phyloP scores from a whole-genome alignment of 192 early-diverging fungal species.

The Podila epicladia region DNA sequence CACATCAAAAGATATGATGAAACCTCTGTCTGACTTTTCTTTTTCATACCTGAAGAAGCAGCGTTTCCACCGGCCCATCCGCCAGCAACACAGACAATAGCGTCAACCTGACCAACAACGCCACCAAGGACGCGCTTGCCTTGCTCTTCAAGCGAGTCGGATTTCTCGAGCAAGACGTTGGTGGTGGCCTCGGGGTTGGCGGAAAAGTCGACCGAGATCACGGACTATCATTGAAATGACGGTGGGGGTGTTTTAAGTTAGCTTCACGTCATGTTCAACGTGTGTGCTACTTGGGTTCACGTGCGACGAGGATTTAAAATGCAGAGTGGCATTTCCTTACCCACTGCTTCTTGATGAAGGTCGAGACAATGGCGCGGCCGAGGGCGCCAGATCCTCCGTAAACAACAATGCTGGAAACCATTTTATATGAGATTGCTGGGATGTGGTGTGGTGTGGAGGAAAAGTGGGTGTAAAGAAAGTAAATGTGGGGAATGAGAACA shows the following conservation, averaged over 20 bases:
- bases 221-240: slow-evolving; percentile 53
- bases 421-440: slow-evolving; percentile 8
- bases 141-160: slow-evolving; percentile 64
- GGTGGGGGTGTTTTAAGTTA: background rate
- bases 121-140: slow-evolving; percentile 64
- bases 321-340: slow-evolving; percentile 43
- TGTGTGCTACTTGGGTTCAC: no score
- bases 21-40: background rate
- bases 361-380: slow-evolving; percentile 76
- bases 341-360: slow-evolving; percentile 80
- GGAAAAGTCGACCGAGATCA: slow-evolving; percentile 82
- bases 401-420: slow-evolving; percentile 76
- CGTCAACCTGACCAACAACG: slow-evolving; percentile 72
- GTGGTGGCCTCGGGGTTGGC: slow-evolving; percentile 77
- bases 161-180: slow-evolving; percentile 70
- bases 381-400: slow-evolving; percentile 95
- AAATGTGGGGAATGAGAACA: background rate
- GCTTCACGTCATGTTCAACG: background rate
- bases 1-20: background rate
- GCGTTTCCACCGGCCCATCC: slow-evolving; percentile 96
- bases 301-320: no score
- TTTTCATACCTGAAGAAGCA: slow-evolving; percentile 61
- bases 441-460: background rate
- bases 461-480: background rate
- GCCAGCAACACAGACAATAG: slow-evolving; percentile 93